Base-by-base conservation (phyloP, 2,329 filamentous ascomycete species). In the Dactylellina haptotyla region DNA sequence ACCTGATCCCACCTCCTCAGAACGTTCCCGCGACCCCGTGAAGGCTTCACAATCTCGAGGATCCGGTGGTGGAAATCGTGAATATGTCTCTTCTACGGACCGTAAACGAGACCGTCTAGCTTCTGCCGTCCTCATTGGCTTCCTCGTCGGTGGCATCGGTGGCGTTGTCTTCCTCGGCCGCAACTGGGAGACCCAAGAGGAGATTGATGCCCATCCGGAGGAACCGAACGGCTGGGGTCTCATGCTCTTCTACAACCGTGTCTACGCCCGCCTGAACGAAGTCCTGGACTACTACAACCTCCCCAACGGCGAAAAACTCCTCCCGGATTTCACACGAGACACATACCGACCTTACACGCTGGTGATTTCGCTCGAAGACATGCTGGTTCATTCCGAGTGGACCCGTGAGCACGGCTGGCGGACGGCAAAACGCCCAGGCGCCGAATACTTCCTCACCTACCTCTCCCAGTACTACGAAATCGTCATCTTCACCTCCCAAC, bases 391-490 rank as follows among this genome's bases (percentile, higher is more conserved):
- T 83, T 96, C 91, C 79, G 92, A 97, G 80, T 99, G 95, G 95
- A 87, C 88, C 23, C 88, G 94, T 66, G 92, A 98, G 80, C 90
- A 97, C 79, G 95, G 95, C 70, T 99, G 95, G 93, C 88, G 94
- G 77, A 86, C 96, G 75, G 95, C 95, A 26, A 99, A 99, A 84
- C 88, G 95, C 54, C 95, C 95, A 34, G 95, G 95, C 48, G 87
- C 96, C 75, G 95, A 99, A 83, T 99, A 99, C 84, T 99, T 99
- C 84, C 84, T 99, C 76, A 91, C 92, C 79, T 99, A 99, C 81
- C 86, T 99, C 53, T 94, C 91, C 82, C 93, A 97, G 81, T 98
- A 99, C 85, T 99, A 97, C 80, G 95, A 99, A 82, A 85, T 99
- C 62, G 95, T 98, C 58, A 88, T 99, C 76, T 99, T 98, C 83